phyloP scores from a whole-genome alignment of 345 rosid species.

The Eucalyptus sideroxylon region DNA sequence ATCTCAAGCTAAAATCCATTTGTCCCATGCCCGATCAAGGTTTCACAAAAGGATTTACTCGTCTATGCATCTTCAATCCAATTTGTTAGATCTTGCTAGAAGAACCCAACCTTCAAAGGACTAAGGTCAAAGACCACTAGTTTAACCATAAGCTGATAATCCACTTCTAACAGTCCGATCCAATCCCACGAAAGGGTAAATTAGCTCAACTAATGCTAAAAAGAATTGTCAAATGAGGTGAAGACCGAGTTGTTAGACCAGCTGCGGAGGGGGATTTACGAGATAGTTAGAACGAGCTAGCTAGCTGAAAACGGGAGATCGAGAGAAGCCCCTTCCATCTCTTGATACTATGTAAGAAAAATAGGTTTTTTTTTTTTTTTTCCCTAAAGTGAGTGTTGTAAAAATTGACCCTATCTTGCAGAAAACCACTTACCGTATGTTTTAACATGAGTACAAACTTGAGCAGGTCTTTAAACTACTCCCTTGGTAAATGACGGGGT shows the following conservation, averaged over 20 bases:
- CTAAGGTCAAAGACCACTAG: background rate
- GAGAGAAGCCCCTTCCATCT: background rate
- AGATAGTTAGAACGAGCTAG: background rate
- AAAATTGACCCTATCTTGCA: background rate
- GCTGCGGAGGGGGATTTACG: rapidly evolving
- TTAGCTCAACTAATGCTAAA: background rate
- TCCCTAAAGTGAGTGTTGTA: background rate
- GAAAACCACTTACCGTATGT: background rate
- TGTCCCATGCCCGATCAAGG: background rate
- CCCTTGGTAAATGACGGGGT: too few species aligned
- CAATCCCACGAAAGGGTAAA: background rate
- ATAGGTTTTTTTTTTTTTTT: rapidly evolving
- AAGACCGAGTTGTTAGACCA: rapidly evolving
- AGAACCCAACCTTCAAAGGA: background rate
- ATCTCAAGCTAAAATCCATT: background rate
- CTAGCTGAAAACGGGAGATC: background rate
- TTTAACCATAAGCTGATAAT: background rate
- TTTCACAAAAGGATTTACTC: background rate
- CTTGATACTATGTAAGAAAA: background rate
- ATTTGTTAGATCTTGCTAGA: background rate
- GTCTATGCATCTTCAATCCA: background rate
- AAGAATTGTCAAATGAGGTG: background rate
- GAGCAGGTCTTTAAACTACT: too few species aligned
- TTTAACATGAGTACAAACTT: background rate
- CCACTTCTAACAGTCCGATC: background rate